These are phyloP conservation scores for Asterella californica DNA, from an alignment of 225 moss, liverwort and hornwort species.

Conservation along the genomic window DNA sequence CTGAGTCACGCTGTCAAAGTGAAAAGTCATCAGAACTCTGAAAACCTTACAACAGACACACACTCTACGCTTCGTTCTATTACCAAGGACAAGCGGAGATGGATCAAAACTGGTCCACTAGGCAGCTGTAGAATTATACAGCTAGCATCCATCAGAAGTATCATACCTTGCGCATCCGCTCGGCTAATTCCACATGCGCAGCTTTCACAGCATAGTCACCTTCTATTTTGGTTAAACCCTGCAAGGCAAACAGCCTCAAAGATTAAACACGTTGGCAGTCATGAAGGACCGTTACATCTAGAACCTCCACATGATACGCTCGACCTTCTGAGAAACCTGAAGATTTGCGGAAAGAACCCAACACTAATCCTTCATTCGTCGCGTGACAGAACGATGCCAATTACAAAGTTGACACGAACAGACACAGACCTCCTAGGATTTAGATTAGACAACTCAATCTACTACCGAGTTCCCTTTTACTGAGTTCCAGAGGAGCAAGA, in stretches of 20 bases:
- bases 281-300: background rate
- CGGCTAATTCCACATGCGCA: slow-evolving; percentile 96
- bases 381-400: background rate
- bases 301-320: background rate
- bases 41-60: background rate
- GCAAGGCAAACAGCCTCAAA: background rate
- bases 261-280: background rate
- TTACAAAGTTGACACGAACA: background rate
- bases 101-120: background rate
- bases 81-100: background rate
- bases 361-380: background rate
- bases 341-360: background rate
- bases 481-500: background rate
- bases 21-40: background rate
- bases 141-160: background rate
- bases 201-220: slow-evolving; percentile 86
- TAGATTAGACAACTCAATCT: background rate
- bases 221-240: slow-evolving; percentile 89
- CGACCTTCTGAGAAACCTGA: background rate
- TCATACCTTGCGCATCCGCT: slow-evolving; percentile 84
- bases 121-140: background rate
- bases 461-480: background rate
- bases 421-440: background rate
- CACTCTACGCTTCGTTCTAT: too few relatives aligned
- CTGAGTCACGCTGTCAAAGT: slow-evolving; percentile 70